Base-by-base conservation (phyloP, 169 alveolate genomes). In the Plasmodium gaboni region DNA sequence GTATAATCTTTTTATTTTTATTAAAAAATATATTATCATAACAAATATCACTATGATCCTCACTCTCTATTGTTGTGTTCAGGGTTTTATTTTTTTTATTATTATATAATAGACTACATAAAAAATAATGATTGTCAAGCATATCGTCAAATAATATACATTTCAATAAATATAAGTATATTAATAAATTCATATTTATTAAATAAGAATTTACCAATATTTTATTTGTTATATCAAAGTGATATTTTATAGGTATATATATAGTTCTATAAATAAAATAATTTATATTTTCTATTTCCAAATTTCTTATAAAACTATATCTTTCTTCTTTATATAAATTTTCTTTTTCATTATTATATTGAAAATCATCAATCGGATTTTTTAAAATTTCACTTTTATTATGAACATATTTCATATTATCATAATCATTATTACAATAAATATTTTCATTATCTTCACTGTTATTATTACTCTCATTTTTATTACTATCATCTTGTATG, bases 261-360 rank as follows among this genome's bases (percentile, higher is more conserved):
- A 76, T 22, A 50, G 48, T 76, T 76, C 68, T 63, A 69, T 76
- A 76, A 4, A 76, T n/a, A 38, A 61, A 63, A 64, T 76, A 76
- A 24, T 64, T 76, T 8, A 76, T 13, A 12, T 69, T 76, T 50
- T 76, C 32, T 13, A 76, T 46, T 28, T 76, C 50, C 6, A 76
- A 15, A 13, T 64, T 64, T 0, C 28, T 1, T 50, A 12, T 51
- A 0, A 22, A 48, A 15, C 15, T 17, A 12, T 8, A 26, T 12
- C 15, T 2, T 5, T 17, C 17, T 55, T 44, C 68, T 15, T 60
- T 72, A 17, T 61, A 15, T 10, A 19, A 19, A 19, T 13, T 13
- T 28, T 17, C 32, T 51, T 44, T 12, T 26, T 44, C 50, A 69
- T 6, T 0, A 0, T 22, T 1, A 6, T 5, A 8, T 69, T 17